Conservation (phyloP, 768 basidiomycete species). For the Phaffia tasmanica region DNA sequence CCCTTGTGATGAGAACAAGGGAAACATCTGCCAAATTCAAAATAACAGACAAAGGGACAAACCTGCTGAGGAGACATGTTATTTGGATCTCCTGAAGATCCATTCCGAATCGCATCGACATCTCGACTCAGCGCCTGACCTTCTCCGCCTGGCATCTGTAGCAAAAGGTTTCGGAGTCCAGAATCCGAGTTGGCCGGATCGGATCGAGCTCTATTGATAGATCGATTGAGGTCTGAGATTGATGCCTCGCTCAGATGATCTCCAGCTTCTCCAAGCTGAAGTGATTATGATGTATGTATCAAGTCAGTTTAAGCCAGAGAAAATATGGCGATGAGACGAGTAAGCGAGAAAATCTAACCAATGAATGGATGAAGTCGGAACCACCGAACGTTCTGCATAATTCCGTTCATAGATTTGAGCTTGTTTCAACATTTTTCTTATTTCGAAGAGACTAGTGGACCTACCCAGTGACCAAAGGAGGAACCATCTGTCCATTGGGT, state of each 20-base stretch:
- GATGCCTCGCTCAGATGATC: constrained; percentile 59
- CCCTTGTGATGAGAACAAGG: background rate
- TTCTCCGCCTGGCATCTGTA: constrained; percentile 52
- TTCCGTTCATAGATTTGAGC: background rate
- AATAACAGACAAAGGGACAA: background rate
- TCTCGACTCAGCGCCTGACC: constrained; percentile 57
- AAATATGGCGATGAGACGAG: background rate
- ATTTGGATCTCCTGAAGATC: constrained; percentile 54
- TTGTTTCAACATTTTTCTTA: no score
- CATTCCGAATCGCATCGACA: constrained; percentile 59
- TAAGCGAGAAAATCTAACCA: background rate
- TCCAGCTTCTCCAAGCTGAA: constrained; percentile 39
- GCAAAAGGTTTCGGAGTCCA: constrained; percentile 51
- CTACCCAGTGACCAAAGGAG: constrained; percentile 70
- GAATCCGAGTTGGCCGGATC: constrained; percentile 41
- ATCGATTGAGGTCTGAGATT: constrained; percentile 72
- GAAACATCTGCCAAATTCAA: background rate
- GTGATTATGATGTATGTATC: background rate
- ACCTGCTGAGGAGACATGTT: constrained; percentile 65
- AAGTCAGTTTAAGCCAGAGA: background rate
- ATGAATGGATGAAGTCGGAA: constrained; percentile 62
- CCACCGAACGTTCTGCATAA: constrained; percentile 33
- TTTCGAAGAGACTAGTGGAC: background rate
- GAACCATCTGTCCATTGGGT: constrained; percentile 61
- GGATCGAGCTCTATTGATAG: constrained; percentile 59